Base-by-base conservation (phyloP, 768 basidiomycete species). In the Naganishia vishniacii region DNA sequence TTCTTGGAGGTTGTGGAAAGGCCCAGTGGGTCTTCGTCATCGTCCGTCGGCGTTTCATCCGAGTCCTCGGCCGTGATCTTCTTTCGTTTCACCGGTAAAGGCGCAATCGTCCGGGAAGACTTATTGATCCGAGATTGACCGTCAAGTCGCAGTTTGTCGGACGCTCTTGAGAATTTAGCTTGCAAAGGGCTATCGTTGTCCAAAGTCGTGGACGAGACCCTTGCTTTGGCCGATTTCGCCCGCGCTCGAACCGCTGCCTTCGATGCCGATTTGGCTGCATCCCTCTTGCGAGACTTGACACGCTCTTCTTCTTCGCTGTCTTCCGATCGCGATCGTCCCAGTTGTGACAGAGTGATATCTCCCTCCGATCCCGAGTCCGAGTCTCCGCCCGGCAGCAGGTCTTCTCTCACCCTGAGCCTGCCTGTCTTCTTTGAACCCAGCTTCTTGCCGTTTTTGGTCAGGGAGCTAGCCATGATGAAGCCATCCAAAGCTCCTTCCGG, bases 401-500 rank as follows among this genome's bases (percentile, higher is more conserved):
- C 53, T 8, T 34, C 40, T 26, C 53, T 56, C 34, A 56, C 26
- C 2, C 53, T 34, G 3, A 56, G 37, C 34, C 37, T 53, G 48
- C 62, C 62, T n/a, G 37, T 51, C 41, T 63, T 53, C 29, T 26
- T 47, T 16, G 48, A 29, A 29, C 42, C 59, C 28, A 53, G 41
- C 23, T 63, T 63, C 40, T 63, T 63, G 16, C 65, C 42, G 23
- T 62, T 56, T n/a, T 31, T 58, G 5, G 59, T 66, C 16, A 61
- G 62, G 61, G 37, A 62, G 48, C 45, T 61, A 28, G 48, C 49
- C 51, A 42, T 56, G 29, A 40, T 70, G 65, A 78, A 78, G 6
- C 78, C 76, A 3, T 61, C 68, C 9, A 60, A 15, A 1, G 73
- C 75, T 29, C 69, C 75, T 11, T 76, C 74, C 1, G 78, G 78